Evolutionary conservation across 148 eudicot genomes (phyloP).

Genomic region (Arbutus unedo): DNA sequence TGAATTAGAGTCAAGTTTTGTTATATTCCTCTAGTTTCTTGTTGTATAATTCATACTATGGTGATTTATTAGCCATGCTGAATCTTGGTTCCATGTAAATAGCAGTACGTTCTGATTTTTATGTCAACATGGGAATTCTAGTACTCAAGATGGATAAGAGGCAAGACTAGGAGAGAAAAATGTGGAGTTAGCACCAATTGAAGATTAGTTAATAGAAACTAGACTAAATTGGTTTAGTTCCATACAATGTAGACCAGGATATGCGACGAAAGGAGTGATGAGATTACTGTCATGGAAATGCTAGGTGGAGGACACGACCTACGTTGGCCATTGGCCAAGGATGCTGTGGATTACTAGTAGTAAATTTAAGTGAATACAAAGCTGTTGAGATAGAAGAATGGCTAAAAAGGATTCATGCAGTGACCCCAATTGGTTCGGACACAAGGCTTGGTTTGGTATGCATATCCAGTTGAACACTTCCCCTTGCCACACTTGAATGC

Average conservation of each 20-base stretch:
- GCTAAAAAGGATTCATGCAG: no score
- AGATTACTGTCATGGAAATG: not conserved
- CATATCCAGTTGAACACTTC: not conserved
- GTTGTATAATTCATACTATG: no score
- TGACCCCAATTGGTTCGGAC: not conserved
- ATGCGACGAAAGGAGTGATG: not conserved
- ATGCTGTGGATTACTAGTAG: no score
- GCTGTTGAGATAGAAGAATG: no score
- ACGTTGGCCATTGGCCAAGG: not conserved
- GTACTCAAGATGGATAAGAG: not conserved
- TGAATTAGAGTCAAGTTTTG: not conserved
- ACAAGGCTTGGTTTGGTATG: no score
- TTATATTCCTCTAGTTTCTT: not conserved
- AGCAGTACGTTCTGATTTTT: not conserved
- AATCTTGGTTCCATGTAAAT: not conserved
- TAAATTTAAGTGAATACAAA: no score
- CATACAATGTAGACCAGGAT: not conserved
- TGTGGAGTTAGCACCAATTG: not conserved
- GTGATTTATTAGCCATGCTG: not conserved
- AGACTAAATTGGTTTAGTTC: not conserved
- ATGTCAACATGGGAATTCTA: not conserved
- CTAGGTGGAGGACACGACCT: not conserved
- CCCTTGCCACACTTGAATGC: conserved; percentile 12
- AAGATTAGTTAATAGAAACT: not conserved
- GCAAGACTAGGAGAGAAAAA: not conserved